phyloP scores from a whole-genome alignment of 1,284 basidiomycete genomes.

The Apiotrichum porosum region DNA sequence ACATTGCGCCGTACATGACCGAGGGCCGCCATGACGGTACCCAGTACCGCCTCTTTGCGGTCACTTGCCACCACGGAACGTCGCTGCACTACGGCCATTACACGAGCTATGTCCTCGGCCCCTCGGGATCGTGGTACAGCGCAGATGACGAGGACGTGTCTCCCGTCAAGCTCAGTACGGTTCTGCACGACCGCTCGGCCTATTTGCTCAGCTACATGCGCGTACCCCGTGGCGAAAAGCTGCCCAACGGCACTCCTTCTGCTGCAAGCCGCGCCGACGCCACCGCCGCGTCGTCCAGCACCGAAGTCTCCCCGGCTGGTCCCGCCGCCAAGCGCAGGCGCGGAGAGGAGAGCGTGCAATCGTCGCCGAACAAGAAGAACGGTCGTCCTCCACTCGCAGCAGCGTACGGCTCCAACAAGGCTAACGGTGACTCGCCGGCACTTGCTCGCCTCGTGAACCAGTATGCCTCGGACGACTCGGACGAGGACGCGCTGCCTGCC shows the following conservation, averaged over 20 bases:
- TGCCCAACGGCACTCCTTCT: not conserved
- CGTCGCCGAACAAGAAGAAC: slow-evolving; percentile 47
- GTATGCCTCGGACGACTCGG: not conserved
- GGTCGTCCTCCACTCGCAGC: not conserved
- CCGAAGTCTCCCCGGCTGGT: slow-evolving; percentile 34
- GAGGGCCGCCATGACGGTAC: slow-evolving; percentile 59
- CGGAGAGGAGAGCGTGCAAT: slow-evolving; percentile 54
- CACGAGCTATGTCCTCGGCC: slow-evolving; percentile 75
- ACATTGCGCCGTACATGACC: slow-evolving; percentile 77
- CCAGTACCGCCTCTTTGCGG: slow-evolving; percentile 81
- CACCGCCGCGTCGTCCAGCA: slow-evolving; percentile 8
- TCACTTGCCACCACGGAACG: slow-evolving; percentile 87
- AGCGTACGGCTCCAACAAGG: slow-evolving; percentile 1
- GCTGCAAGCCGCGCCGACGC: not conserved
- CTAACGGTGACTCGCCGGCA: not conserved
- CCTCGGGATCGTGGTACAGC: slow-evolving; percentile 72
- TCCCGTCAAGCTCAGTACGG: slow-evolving; percentile 45
- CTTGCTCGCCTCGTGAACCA: slow-evolving; percentile 3
- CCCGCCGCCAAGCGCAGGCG: slow-evolving; percentile 12
- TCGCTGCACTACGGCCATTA: slow-evolving; percentile 97
- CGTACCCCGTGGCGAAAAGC: slow-evolving; percentile 13
- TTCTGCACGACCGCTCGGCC: slow-evolving; percentile 69
- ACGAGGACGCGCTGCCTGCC: slow-evolving; percentile 4
- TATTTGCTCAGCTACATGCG: slow-evolving; percentile 91
- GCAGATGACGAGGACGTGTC: slow-evolving; percentile 87